Evolutionary conservation across 768 basidiomycete species (phyloP).

Genomic region (Tylopilus sp.): DNA sequence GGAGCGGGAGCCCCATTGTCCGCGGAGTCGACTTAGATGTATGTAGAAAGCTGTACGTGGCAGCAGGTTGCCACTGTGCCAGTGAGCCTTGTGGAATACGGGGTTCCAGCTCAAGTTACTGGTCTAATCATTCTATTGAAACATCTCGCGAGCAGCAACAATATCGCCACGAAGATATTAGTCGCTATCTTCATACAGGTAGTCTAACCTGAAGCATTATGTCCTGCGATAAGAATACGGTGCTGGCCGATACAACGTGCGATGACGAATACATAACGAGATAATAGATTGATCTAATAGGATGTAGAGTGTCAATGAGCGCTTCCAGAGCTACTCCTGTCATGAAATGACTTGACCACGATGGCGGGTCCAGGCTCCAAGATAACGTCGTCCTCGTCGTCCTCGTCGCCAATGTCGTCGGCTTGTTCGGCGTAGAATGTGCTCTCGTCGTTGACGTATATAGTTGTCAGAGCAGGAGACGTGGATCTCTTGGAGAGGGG

Average conservation of each 20-base stretch:
- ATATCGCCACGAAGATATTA: no score
- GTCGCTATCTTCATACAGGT: no score
- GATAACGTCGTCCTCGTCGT: slow-evolving; percentile 66
- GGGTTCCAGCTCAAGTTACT: no score
- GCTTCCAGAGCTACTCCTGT: slow-evolving; percentile 25
- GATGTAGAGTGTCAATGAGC: slow-evolving; percentile 12
- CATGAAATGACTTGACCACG: slow-evolving; percentile 36
- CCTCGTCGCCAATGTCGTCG: slow-evolving; percentile 58
- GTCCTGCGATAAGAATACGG: background rate
- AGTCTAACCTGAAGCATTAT: no score
- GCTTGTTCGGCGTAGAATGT: slow-evolving; percentile 48
- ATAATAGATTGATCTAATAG: slow-evolving; percentile 5
- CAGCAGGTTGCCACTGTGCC: no score
- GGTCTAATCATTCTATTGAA: no score
- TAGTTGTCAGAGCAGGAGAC: slow-evolving; percentile 24
- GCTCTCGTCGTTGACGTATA: slow-evolving; percentile 38
- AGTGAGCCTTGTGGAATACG: no score
- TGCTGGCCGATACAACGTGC: slow-evolving; percentile 11
- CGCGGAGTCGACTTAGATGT: no score
- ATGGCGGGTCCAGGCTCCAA: slow-evolving; percentile 72
- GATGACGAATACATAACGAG: slow-evolving; percentile 17
- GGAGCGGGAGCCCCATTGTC: no score
- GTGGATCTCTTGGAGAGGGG: slow-evolving; percentile 42
- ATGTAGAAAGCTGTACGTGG: no score
- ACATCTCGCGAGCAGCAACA: no score